These are phyloP conservation scores for Prototheca wickerhamii DNA, from an alignment of 163 green algal species.

Conservation along the genomic window DNA sequence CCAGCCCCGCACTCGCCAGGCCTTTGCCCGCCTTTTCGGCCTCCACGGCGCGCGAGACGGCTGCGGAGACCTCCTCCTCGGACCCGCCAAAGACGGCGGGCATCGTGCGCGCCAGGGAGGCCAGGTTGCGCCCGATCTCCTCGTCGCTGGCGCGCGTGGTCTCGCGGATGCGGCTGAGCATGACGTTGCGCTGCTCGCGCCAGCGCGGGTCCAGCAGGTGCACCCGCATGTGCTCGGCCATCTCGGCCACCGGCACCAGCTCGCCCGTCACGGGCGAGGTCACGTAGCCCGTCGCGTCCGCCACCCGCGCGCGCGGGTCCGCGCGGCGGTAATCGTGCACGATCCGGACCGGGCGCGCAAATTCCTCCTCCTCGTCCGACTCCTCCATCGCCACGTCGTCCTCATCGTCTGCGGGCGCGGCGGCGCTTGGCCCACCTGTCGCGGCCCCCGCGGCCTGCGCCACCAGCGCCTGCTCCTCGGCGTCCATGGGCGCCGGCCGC, in stretches of 20 bases:
- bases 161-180: conserved; percentile 86
- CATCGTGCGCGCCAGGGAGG: conserved; percentile 63
- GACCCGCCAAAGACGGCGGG: conserved; percentile 77
- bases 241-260: conserved; percentile 80
- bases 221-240: conserved; percentile 96
- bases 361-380: conserved; percentile 19
- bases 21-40: neutral
- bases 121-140: conserved; percentile 90
- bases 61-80: neutral
- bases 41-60: neutral
- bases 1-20: too few species aligned
- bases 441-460: conserved; percentile 38
- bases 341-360: conserved; percentile 53
- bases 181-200: conserved; percentile 86
- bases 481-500: conserved; percentile 59
- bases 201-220: conserved; percentile 84
- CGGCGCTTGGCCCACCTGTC: conserved; percentile 13
- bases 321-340: conserved; percentile 65
- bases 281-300: conserved; percentile 65
- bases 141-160: conserved; percentile 73
- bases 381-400: conserved; percentile 35
- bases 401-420: conserved; percentile 1
- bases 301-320: conserved; percentile 3
- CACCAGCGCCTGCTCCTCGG: conserved; percentile 70
- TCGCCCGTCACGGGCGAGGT: conserved; percentile 97